Evolutionary conservation across 2,329 filamentous ascomycete genomes (phyloP), one percentile per base, ranked within the genome.

Genomic region (Kalaharituber pfeilii): DNA sequence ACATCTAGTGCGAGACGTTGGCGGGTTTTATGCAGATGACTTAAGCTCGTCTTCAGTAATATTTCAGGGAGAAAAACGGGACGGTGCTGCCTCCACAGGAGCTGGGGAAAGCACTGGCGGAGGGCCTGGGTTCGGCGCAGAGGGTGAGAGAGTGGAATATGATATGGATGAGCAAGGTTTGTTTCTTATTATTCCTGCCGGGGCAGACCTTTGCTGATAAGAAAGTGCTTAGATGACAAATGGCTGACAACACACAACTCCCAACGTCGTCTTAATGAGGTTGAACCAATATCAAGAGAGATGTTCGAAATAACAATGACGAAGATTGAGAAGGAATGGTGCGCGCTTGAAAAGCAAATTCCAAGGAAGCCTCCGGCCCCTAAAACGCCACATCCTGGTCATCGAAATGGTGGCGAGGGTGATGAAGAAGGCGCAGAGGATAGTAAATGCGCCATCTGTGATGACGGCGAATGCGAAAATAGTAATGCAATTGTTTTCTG

Each of bases 401-500:
- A 36, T 36, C 11, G 1, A n/a, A 36, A 36, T 36, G 4, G 4
- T 15, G 20, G 20, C 5, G 57, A 60, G n/a, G 52, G 54, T 22
- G 56, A 58, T 50, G 55, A 54, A 9, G 96, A 95, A 67, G 89
- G 91, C 53, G 91, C 96, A 70, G 91, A 96, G 69, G 91, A 98
- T 68, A 94, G 84, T 63, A 96, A 94, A 68, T 98, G 91, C 66
- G 88, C 86, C 22, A 93, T 98, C 55, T 98, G 91, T 67, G 91
- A 98, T 66, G 91, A 98, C 65, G 91, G 91, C n/a, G 91, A 98
- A 66, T 98, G 91, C 66, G 91, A 98, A 70, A 98, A 98, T 68
- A 93, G 91, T 22, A 98, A 98, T 66, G 91, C 91, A 1, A 98
- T 98, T 65, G 91, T 98, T 22, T 98, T 98, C 66, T 98, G 91